Conservation (phyloP, 2,329 filamentous ascomycete genomes). For the Zasmidium angulare region DNA sequence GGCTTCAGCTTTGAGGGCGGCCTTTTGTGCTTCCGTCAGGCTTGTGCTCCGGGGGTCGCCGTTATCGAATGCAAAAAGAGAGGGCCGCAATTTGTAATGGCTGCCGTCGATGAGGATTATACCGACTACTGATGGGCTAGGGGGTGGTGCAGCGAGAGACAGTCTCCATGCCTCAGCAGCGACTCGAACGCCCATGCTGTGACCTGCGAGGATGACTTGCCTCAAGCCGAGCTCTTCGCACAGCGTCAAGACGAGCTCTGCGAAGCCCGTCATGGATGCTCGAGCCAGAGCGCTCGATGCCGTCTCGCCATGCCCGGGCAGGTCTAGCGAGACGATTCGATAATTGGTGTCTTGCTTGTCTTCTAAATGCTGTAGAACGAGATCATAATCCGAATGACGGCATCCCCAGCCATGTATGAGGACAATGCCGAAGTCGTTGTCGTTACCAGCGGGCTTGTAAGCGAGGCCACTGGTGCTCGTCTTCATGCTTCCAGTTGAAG, state of each 20-base stretch:
- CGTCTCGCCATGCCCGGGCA: conserved; percentile 12
- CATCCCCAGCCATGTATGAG: conserved; percentile 18
- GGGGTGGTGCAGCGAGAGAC: neutral
- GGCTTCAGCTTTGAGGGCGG: conserved; percentile 2
- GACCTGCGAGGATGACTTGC: conserved; percentile 11
- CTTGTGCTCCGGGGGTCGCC: conserved; percentile 5
- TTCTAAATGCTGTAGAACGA: neutral
- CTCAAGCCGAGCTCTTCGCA: conserved; percentile 2
- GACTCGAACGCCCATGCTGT: conserved; percentile 17
- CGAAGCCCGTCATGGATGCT: conserved; percentile 6
- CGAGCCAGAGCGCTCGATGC: neutral
- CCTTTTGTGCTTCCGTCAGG: neutral
- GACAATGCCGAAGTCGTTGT: conserved; percentile 2
- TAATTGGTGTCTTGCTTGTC: neutral
- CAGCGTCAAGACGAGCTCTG: conserved; percentile 1
- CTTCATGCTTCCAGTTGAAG: neutral
- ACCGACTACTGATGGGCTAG: neutral
- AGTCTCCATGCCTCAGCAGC: conserved; percentile 3
- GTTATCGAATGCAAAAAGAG: conserved; percentile 10
- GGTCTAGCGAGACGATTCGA: conserved; percentile 8
- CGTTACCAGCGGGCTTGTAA: neutral
- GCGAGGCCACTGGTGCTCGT: too few species aligned
- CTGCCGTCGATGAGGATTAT: conserved; percentile 17
- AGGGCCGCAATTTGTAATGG: conserved; percentile 9
- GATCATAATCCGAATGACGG: conserved; percentile 7